Conservation (phyloP, 140 eudicot species). For the Cichorium intybus region DNA sequence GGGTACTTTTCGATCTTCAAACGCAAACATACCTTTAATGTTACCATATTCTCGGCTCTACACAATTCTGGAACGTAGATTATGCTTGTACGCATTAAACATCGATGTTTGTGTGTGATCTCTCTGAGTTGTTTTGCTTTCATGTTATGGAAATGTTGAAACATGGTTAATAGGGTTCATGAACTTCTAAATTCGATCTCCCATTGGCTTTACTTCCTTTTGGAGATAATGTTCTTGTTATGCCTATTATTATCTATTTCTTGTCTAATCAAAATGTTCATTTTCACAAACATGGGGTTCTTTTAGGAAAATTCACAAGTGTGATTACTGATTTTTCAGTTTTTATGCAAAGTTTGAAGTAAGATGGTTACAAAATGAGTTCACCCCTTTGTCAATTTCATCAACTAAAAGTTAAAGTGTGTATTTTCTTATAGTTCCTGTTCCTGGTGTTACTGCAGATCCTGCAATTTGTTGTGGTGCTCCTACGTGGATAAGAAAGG, state of each 20-base stretch:
- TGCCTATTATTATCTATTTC: background rate
- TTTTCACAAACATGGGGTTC: slow-evolving; percentile 10
- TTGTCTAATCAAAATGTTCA: slow-evolving; percentile 1
- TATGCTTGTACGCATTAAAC: background rate
- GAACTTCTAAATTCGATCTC: background rate
- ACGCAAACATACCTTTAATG: background rate
- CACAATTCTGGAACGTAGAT: background rate
- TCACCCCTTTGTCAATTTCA: background rate
- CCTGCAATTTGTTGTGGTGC: slow-evolving; percentile 59
- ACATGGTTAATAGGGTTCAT: slow-evolving; percentile 4
- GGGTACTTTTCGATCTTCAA: slow-evolving; percentile 5
- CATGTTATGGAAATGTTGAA: background rate
- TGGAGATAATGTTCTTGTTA: slow-evolving; percentile 14
- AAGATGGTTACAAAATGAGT: background rate
- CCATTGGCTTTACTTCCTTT: slow-evolving; percentile 5
- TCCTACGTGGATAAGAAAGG: slow-evolving; percentile 66
- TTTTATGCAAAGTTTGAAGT: too few species aligned
- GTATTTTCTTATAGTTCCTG: slow-evolving; percentile 8
- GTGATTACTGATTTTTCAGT: too few species aligned
- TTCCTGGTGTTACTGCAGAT: slow-evolving; percentile 43
- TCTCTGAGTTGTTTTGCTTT: slow-evolving; percentile 1
- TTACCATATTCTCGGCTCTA: background rate
- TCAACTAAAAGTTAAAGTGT: background rate
- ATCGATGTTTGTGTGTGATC: slow-evolving; percentile 12
- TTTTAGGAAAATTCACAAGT: background rate